Conservation (phyloP, 176 grass and related monocot species). For the Alopecurus myosuroides region DNA sequence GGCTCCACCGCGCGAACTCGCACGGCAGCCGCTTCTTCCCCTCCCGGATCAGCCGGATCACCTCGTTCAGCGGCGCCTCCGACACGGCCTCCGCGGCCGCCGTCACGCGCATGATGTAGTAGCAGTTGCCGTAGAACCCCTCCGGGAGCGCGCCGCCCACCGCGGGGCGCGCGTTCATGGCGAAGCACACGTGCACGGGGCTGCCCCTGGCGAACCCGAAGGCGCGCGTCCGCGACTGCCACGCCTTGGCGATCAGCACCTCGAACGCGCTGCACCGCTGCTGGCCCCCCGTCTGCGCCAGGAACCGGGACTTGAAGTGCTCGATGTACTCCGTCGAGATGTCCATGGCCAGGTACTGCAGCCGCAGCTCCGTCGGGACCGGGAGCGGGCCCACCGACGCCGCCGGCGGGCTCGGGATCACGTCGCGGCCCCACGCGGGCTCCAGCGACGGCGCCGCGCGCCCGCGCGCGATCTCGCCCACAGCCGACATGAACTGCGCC, state of each 20-base stretch:
- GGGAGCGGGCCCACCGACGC: conserved; percentile 46
- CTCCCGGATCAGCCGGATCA: conserved; percentile 67
- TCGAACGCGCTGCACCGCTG: conserved; percentile 78
- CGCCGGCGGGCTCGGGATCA: conserved; percentile 47
- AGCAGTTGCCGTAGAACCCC: conserved; percentile 89
- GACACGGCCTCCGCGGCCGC: conserved; percentile 34
- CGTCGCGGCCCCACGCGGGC: conserved; percentile 64
- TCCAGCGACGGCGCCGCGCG: conserved; percentile 14
- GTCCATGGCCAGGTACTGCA: conserved; percentile 78
- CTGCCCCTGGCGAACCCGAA: conserved; percentile 25
- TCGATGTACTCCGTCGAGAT: conserved; percentile 70
- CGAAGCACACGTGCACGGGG: conserved; percentile 61
- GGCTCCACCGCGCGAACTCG: conserved; percentile 67
- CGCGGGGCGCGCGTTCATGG: conserved; percentile 74
- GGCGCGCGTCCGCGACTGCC: conserved; percentile 62
- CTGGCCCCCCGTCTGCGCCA: conserved; percentile 40
- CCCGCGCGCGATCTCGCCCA: conserved; percentile 56
- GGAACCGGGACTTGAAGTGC: conserved; percentile 66
- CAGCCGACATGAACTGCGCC: conserved; percentile 75
- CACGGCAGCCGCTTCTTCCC: conserved; percentile 63
- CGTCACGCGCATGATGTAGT: conserved; percentile 87
- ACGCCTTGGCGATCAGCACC: conserved; percentile 85
- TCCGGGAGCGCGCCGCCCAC: conserved; percentile 27
- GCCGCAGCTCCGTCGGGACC: conserved; percentile 40
- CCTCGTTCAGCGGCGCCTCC: conserved; percentile 50